Evolutionary conservation across 2,329 filamentous ascomycete species (phyloP).

Genomic region (Rachicladosporium sp.): DNA sequence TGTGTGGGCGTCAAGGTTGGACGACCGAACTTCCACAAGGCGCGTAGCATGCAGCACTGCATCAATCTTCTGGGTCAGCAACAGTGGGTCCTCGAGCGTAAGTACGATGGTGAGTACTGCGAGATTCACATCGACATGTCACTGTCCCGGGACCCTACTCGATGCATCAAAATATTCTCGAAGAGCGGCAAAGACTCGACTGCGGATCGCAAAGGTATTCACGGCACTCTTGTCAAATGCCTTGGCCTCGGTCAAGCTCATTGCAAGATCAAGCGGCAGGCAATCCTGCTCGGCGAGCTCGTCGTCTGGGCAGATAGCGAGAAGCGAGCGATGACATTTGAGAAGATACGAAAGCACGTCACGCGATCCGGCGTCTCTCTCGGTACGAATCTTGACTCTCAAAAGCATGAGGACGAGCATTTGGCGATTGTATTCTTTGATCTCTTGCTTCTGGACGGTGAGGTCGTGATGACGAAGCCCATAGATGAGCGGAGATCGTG

Average conservation of each 20-base stretch:
- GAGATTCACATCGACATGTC: conserved; percentile 69
- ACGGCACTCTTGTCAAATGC: conserved; percentile 51
- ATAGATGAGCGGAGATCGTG: conserved; percentile 50
- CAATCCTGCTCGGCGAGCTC: conserved; percentile 75
- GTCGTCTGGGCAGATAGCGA: conserved; percentile 62
- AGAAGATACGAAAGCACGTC: conserved; percentile 73
- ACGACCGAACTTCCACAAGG: conserved; percentile 34
- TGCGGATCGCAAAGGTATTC: conserved; percentile 50
- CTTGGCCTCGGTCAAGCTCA: conserved; percentile 47
- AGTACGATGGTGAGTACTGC: conserved; percentile 78
- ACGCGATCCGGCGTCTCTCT: conserved; percentile 58
- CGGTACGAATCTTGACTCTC: conserved; percentile 56
- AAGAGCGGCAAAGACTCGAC: conserved; percentile 90
- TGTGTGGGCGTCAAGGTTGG: conserved; percentile 34
- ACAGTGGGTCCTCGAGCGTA: conserved; percentile 63
- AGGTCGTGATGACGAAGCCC: conserved; percentile 38
- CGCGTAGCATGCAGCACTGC: conserved; percentile 55
- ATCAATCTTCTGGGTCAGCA: conserved; percentile 48
- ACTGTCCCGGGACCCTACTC: conserved; percentile 26
- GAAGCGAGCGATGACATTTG: conserved; percentile 57
- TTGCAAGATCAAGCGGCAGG: conserved; percentile 50
- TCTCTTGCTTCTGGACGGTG: conserved; percentile 44
- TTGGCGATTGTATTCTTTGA: conserved; percentile 52
- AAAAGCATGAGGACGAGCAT: conserved; percentile 42
- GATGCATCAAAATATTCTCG: conserved; percentile 68